Evolutionary conservation across 1,139 yeast genomes (phyloP), one percentile per base, ranked within the genome.

Genomic region (Eremothecium cymbalariae): DNA sequence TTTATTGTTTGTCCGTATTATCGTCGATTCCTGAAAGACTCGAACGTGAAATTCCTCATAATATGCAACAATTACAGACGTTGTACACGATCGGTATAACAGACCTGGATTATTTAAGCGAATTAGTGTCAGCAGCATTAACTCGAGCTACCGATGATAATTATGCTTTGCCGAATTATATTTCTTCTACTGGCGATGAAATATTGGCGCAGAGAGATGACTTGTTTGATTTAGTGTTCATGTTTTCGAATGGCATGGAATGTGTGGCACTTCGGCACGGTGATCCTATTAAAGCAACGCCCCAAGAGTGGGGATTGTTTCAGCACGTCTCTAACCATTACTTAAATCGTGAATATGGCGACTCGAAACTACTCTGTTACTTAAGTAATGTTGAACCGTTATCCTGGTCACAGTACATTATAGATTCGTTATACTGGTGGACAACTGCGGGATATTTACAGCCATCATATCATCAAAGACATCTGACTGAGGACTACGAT

Each of bases 341-440:
- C 8, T 35, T 51, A 13, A 40, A 44, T 15, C 48, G 50, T 29
- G 41, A 46, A 27, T 20, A 42, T 30, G 38, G 50, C 28, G 18
- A 40, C 25, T 45, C 44, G 3, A 63, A 43, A 50, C 52, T 40
- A 43, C 48, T 19, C 39, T 48, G 25, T 37, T 53, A 34, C 18
- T 35, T 26, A 19, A 28, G 18, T 12, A 37, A 39, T 39, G 47
- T 46, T 1, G 78, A 74, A 38, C 67, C 79, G 1, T 53, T 70
- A 16, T 68, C 84, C 1, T 72, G 86, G 76, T 62, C 68, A 29
- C 84, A 79, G 48, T 67, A 71, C 33, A 62, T 79, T 1, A 77
- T 85, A 77, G 72, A 74, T 40, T 85, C 88, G 0, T 68, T 82
- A 40, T 67, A 80, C 25, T 81, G 90, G 85, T 80, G 86, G 79